phyloP scores from a whole-genome alignment of 1,284 basidiomycete species.

The Pseudozyma sp. region DNA sequence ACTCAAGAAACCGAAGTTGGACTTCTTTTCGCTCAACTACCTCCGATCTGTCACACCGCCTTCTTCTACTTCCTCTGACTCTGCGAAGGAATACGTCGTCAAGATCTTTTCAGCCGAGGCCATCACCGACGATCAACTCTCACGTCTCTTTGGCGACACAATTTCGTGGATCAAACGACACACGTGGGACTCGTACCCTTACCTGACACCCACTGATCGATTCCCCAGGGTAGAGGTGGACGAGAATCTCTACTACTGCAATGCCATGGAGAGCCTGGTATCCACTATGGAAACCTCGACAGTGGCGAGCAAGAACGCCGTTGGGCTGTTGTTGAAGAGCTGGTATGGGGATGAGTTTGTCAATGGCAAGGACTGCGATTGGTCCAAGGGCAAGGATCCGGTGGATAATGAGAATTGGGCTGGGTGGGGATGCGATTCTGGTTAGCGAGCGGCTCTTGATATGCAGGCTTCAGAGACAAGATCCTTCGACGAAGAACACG shows the following conservation, averaged over 20 bases:
- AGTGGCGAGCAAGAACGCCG: constrained; percentile 80
- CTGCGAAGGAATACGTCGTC: constrained; percentile 56
- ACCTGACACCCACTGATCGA: constrained; percentile 75
- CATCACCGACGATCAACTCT: constrained; percentile 78
- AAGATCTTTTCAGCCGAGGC: constrained; percentile 80
- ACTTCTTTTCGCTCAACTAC: constrained; percentile 91
- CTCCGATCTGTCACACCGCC: constrained; percentile 74
- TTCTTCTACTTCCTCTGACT: constrained; percentile 23
- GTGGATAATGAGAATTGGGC: constrained; percentile 54
- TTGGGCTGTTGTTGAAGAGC: constrained; percentile 51
- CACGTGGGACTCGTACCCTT: constrained; percentile 74
- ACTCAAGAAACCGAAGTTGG: constrained; percentile 70
- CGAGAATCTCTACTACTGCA: constrained; percentile 85
- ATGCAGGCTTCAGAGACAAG: no score
- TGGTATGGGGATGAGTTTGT: constrained; percentile 62
- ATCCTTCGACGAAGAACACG: no score
- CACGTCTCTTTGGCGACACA: constrained; percentile 46
- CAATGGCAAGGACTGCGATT: constrained; percentile 51
- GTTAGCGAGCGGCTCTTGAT: constrained; percentile 10
- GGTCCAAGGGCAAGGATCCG: constrained; percentile 13
- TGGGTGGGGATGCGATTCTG: constrained; percentile 63
- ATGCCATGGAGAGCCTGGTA: constrained; percentile 77
- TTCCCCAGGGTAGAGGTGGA: constrained; percentile 83
- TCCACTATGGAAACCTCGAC: constrained; percentile 91
- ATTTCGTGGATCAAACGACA: constrained; percentile 82